Conservation (phyloP, 306 rosid species). For the Pyrus bretschneideri region DNA sequence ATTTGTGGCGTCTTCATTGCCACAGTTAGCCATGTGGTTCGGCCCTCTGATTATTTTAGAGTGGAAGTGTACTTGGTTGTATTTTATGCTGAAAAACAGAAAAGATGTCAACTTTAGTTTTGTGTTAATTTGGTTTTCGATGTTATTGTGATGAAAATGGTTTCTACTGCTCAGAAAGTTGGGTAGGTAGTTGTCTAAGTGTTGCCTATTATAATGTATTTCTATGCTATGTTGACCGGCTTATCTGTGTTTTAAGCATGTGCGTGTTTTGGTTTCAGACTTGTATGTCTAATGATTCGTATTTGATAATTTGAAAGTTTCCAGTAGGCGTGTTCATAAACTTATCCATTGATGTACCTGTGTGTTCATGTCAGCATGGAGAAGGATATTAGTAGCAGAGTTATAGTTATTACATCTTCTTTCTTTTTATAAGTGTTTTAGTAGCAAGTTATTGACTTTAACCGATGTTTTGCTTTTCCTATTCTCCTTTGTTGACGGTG, state of each 20-base stretch:
- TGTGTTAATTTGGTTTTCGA: not conserved
- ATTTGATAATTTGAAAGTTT: not conserved
- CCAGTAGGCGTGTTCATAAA: not conserved
- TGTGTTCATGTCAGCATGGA: not conserved
- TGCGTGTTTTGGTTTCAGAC: not conserved
- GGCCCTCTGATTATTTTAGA: not conserved
- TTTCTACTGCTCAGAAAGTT: not conserved
- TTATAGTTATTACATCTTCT: not conserved
- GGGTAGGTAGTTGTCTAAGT: not conserved
- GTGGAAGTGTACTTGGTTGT: not conserved
- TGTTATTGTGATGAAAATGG: not conserved
- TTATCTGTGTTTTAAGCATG: not conserved
- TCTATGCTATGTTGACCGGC: not conserved
- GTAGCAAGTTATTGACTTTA: not conserved
- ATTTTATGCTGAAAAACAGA: not conserved
- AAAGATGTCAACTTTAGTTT: not conserved
- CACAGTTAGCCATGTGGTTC: constrained; percentile 2
- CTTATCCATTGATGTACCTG: not conserved
- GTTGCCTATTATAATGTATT: not conserved
- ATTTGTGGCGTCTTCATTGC: not conserved
- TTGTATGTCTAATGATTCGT: not conserved
- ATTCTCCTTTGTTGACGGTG: not conserved
- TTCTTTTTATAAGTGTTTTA: no score
- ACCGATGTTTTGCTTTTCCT: not conserved
- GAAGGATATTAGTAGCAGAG: not conserved